These are phyloP conservation scores for Dendrocalamus latiflorus DNA, from an alignment of 202 grass and related monocot genomes.

Conservation along the genomic window DNA sequence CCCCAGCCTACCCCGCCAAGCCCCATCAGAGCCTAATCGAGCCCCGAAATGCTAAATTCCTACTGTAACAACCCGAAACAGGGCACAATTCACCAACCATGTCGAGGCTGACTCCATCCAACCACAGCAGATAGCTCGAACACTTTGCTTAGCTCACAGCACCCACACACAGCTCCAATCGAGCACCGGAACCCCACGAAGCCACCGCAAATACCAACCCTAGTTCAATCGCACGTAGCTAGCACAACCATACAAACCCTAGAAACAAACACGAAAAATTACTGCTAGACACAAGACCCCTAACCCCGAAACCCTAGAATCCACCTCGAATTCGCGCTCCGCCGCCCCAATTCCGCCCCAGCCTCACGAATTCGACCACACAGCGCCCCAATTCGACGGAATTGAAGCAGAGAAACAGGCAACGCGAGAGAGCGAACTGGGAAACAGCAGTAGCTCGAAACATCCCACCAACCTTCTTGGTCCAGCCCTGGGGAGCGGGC, in stretches of 20 bases:
- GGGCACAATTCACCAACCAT: not conserved
- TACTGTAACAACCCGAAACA: not conserved
- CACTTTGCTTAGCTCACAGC: not conserved
- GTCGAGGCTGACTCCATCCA: not conserved
- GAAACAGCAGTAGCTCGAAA: too few species aligned
- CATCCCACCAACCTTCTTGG: constrained; percentile 57
- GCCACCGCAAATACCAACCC: not conserved
- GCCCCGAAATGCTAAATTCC: not conserved
- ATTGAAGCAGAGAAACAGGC: not conserved
- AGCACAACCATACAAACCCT: not conserved
- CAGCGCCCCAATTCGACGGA: not conserved
- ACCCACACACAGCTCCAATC: not conserved
- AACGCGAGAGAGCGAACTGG: not conserved
- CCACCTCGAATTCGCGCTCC: not conserved
- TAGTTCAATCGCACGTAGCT: not conserved
- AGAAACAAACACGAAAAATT: not conserved
- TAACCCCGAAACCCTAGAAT: not conserved
- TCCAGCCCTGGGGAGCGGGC: constrained; percentile 67
- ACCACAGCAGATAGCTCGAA: not conserved
- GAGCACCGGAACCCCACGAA: not conserved
- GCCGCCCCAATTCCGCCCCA: not conserved
- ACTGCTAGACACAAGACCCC: not conserved
- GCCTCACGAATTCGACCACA: not conserved
- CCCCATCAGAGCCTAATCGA: not conserved
- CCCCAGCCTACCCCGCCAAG: too few species aligned